These are phyloP conservation scores for Ascocoryne sarcoides DNA, from an alignment of 2,329 filamentous ascomycete genomes.

Conservation along the genomic window DNA sequence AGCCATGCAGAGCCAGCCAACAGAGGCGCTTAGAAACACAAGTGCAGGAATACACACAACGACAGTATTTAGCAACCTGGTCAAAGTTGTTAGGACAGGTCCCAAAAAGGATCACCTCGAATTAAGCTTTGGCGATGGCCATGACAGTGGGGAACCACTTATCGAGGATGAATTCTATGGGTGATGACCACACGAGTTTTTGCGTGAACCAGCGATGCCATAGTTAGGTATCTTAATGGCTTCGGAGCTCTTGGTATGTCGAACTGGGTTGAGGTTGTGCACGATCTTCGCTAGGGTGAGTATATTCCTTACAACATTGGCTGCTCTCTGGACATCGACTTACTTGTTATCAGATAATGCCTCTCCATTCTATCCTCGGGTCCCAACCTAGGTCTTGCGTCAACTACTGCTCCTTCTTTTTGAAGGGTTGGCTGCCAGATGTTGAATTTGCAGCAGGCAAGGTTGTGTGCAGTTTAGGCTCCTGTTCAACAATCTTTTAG, in stretches of 20 bases:
- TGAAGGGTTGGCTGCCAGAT: not conserved
- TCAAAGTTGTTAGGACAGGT: not conserved
- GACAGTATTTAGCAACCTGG: not conserved
- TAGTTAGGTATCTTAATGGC: not conserved
- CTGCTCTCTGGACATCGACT: not conserved
- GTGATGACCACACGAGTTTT: not conserved
- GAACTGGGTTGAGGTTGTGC: not conserved
- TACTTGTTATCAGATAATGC: not conserved
- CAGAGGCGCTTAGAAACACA: not conserved
- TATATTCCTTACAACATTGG: not conserved
- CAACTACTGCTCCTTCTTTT: not conserved
- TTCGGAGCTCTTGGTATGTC: not conserved
- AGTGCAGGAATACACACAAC: not conserved
- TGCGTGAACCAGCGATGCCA: not conserved
- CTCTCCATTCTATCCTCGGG: not conserved
- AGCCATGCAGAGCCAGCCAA: not conserved
- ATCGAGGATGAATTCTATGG: not conserved
- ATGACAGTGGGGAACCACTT: not conserved
- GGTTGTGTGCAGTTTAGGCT: not conserved
- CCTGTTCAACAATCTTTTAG: not conserved
- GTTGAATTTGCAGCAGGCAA: not conserved
- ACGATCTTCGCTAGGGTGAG: too few species aligned
- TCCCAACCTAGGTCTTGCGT: not conserved
- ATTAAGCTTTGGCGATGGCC: not conserved
- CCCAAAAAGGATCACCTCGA: not conserved